A percentile compares a stretch with the other conserved stretches of the same genome.
phyloP scores from a whole-genome alignment of 2,329 filamentous ascomycete species.

The Xylariomycetidae sp. region DNA sequence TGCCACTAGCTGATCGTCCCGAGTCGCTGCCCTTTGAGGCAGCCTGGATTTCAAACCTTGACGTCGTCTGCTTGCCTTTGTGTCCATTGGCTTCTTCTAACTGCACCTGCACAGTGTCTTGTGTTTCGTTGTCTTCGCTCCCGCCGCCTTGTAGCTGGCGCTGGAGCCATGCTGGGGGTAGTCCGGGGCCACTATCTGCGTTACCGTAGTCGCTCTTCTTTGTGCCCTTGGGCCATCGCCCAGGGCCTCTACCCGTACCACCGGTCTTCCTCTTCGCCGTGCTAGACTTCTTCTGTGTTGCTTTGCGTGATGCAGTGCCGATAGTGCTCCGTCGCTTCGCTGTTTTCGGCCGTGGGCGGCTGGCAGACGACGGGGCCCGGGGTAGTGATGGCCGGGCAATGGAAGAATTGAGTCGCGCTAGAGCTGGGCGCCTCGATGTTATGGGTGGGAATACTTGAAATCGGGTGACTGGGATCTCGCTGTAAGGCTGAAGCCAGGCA shows the following conservation, averaged over 20 bases:
- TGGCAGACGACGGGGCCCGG: slow-evolving; percentile 25
- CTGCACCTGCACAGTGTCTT: slow-evolving; percentile 32
- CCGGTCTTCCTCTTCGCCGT: slow-evolving; percentile 52
- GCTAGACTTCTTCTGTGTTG: slow-evolving; percentile 35
- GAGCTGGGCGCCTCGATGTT: slow-evolving; percentile 42
- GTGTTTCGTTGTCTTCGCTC: slow-evolving; percentile 20
- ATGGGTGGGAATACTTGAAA: slow-evolving; percentile 77
- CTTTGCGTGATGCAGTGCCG: slow-evolving; percentile 24
- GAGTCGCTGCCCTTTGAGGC: too few relatives aligned
- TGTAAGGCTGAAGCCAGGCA: slow-evolving; percentile 45
- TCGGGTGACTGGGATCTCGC: slow-evolving; percentile 60
- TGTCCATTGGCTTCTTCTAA: slow-evolving; percentile 30
- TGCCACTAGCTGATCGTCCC: too few relatives aligned
- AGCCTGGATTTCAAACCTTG: slow-evolving; percentile 14
- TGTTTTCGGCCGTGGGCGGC: slow-evolving; percentile 30
- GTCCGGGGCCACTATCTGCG: slow-evolving; percentile 59
- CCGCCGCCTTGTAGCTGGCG: slow-evolving; percentile 17
- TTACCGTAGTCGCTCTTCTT: slow-evolving; percentile 67
- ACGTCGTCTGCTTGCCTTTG: slow-evolving; percentile 24
- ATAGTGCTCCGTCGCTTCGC: slow-evolving; percentile 33
- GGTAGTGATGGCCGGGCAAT: slow-evolving; percentile 29
- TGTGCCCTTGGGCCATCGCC: slow-evolving; percentile 63
- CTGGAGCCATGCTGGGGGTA: slow-evolving; percentile 54
- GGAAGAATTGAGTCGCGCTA: slow-evolving; percentile 37
- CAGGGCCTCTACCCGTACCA: slow-evolving; percentile 60